phyloP scores from a whole-genome alignment of 768 basidiomycete species.

The Ephemerocybe angulata region DNA sequence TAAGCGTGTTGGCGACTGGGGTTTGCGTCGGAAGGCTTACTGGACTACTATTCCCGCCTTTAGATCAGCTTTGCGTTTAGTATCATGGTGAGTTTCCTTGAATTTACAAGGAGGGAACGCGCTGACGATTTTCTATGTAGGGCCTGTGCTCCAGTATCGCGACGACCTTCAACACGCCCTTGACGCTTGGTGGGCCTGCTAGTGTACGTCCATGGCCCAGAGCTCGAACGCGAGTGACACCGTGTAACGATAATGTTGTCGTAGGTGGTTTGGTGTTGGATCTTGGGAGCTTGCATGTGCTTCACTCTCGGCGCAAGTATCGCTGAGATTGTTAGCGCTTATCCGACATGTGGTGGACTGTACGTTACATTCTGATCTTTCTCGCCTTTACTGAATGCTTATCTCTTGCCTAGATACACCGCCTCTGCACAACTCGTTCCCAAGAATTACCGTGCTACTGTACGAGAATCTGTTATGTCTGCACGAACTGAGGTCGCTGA shows the following conservation, averaged over 20 bases:
- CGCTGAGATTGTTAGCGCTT: constrained; percentile 75
- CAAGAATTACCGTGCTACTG: constrained; percentile 58
- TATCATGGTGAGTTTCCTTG: constrained; percentile 52
- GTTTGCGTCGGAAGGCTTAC: too few species aligned
- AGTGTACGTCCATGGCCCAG: constrained; percentile 39
- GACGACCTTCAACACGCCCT: constrained; percentile 74
- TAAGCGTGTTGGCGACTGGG: background rate
- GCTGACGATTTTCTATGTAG: constrained; percentile 25
- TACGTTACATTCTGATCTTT: constrained; percentile 28
- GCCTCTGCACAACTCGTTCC: constrained; percentile 76
- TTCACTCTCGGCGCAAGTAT: constrained; percentile 71
- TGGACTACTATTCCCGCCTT: constrained; percentile 3
- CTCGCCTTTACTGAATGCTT: background rate
- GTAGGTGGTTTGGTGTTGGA: constrained; percentile 71
- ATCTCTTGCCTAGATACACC: constrained; percentile 51
- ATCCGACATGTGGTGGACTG: constrained; percentile 71
- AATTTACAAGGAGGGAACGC: background rate
- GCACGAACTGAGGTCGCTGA: constrained; percentile 5
- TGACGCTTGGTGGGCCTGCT: constrained; percentile 65
- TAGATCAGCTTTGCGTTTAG: constrained; percentile 76
- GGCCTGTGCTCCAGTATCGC: constrained; percentile 75
- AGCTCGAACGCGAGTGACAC: background rate
- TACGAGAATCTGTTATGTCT: constrained; percentile 18
- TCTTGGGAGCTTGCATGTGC: constrained; percentile 68
- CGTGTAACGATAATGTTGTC: constrained; percentile 2